Base-by-base conservation (phyloP, 805 yeast species). In the Lipomyces spencermartinsiae region DNA sequence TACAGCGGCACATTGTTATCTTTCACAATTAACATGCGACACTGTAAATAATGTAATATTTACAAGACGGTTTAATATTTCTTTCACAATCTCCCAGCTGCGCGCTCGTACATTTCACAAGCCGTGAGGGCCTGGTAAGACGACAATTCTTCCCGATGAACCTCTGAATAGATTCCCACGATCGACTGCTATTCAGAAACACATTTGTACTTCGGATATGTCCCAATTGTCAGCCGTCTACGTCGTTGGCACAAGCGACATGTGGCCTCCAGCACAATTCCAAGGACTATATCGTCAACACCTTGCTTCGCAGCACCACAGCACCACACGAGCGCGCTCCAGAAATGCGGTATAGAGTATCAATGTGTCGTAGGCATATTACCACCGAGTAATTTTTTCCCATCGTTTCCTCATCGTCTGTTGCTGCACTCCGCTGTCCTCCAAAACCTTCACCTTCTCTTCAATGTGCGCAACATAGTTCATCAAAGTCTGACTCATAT, bases 381-480 rank as follows among this genome's bases (percentile, higher is more conserved):
- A 64, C 63, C 66, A 54, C 59, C 56, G 39, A 2, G 66, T 61
- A 35, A 64, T 56, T 22, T 54, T 59, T 16, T 64, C 66, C 66
- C 66, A 64, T 16, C 62, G 34, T 10, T 53, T 58, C 49, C 37
- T 59, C 31, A 53, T 22, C 25, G 35, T 54, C 31, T 51, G 22
- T 49, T 64, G 60, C 59, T 53, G 43, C 51, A 53, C 58, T 35
- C 35, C 34, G 29, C 55, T 53, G 16, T 34, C 58, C 43, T 60
- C 62, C 19, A 66, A 22, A 10, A 49, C 37, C 19, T 29, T 51
- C 34, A 66, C 39, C 34, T 60, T 62, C 31, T 54, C 58, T 4
- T 66, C 66, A 7, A 66, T 37, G 5, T n/a, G 12, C 25, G 65
- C 61, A 6, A 59, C 64, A 34, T 66, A 66, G 14, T 62, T 64